Evolutionary conservation across 2,329 filamentous ascomycete species (phyloP).

Genomic region (Dothideomycetidae sp.): DNA sequence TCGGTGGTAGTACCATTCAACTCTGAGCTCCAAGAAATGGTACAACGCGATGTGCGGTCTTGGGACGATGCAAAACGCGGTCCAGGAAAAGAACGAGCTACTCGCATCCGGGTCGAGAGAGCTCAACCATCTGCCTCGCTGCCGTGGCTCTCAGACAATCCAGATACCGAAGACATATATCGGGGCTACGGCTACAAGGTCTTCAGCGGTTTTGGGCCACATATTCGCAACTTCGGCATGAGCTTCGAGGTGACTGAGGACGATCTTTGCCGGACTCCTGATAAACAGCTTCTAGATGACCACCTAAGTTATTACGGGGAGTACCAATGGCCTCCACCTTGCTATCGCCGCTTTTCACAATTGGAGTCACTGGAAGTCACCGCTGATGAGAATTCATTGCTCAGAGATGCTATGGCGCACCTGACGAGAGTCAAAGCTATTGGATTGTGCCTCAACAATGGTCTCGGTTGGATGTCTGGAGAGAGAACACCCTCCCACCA

Average conservation of each 20-base stretch:
- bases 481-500: too few species aligned
- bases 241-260: constrained; percentile 52
- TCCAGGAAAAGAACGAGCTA: constrained; percentile 23
- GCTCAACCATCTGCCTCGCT: constrained; percentile 16
- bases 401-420: constrained; percentile 46
- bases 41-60: constrained; percentile 17
- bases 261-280: constrained; percentile 35
- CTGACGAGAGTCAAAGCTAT: constrained; percentile 45
- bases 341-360: constrained; percentile 45
- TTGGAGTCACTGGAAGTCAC: constrained; percentile 47
- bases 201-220: constrained; percentile 45
- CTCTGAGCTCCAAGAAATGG: constrained; percentile 45
- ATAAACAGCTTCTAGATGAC: constrained; percentile 42
- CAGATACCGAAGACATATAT: constrained; percentile 28
- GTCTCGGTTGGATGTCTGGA: too few species aligned
- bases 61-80: constrained; percentile 1
- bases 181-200: constrained; percentile 47
- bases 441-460: constrained; percentile 52
- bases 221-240: constrained; percentile 51
- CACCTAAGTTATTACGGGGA: constrained; percentile 48
- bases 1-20: constrained; percentile 53
- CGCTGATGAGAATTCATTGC: constrained; percentile 47
- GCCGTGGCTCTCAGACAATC: constrained; percentile 28
- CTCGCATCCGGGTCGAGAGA: constrained; percentile 9
- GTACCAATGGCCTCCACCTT: constrained; percentile 48